Evolutionary conservation across 1,139 yeast species (phyloP), one percentile per base, ranked within the genome.

Genomic region (Eremothecium cymbalariae): DNA sequence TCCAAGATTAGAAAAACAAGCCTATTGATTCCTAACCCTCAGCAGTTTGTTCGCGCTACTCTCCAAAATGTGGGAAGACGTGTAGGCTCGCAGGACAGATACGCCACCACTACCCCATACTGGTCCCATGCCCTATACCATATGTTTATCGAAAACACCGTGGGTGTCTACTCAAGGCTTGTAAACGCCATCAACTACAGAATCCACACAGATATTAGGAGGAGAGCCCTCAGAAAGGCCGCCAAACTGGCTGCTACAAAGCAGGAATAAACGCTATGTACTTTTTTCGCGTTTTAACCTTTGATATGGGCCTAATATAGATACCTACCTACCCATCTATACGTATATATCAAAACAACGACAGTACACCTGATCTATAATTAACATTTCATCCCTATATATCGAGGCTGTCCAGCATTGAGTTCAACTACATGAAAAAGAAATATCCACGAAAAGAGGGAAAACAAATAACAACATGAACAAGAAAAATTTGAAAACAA

Each of bases 71-170:
- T 80, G 36, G 96, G 97, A 17, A 79, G 85, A 55, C 77, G 94
- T 47, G 74, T 77, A 34, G 98, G 98, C 39, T 94, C 97, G 14
- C 95, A 85, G 59, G 95, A 84, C 41, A 73, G 95, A 48, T 85
- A 59, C 50, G 94, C 78, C 21, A 85, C 97, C 3, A 60, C 67
- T 37, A 90, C 97, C 1, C 99, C 99, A 24, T 93, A 68, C 68
- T 86, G 95, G 88, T 60, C 85, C 3, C 99, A 90, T 62, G 97
- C 97, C 1, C 57, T 90, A 33, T 78, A 88, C 80, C 95, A 90
- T 59, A 88, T 84, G 70, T 69, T 67, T 43, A 74, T 88, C 43
- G 90, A 76, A 37, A 74, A 74, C 55, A 68, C 85, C 11, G 78
- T 84, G 32, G 97, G 97, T 19, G 86, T 82, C 28, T 85, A 70